Percentiles rank a stretch among this genome's conserved stretches.
Conservation (phyloP, 2,329 filamentous ascomycete genomes). For the Pestalotiopsis fici region DNA sequence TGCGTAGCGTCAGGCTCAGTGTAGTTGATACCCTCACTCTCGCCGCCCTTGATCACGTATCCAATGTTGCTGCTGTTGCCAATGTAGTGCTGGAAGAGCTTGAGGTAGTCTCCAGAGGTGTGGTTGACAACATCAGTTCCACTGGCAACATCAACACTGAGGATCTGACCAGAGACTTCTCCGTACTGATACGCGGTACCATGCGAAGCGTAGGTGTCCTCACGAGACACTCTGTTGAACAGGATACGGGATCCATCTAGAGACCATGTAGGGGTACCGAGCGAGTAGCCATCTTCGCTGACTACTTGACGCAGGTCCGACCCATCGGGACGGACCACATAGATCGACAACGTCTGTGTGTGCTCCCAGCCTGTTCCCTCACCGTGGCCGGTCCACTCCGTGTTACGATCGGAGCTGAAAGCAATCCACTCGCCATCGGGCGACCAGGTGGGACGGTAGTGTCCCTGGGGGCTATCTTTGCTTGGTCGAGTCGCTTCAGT, state of each 20-base stretch:
- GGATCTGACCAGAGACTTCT: slow-evolving; percentile 28
- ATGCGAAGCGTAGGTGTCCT: slow-evolving; percentile 39
- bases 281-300: slow-evolving; percentile 31
- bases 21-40: slow-evolving; percentile 28
- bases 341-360: slow-evolving; percentile 40
- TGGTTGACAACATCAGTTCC: slow-evolving; percentile 32
- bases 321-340: slow-evolving; percentile 37
- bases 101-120: slow-evolving; percentile 26
- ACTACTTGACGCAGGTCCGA: slow-evolving; percentile 35
- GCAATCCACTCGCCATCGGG: slow-evolving; percentile 41
- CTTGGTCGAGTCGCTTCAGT: slow-evolving; percentile 22
- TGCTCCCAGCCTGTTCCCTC: slow-evolving; percentile 41
- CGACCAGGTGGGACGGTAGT: slow-evolving; percentile 40
- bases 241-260: slow-evolving; percentile 34
- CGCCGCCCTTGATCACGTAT: slow-evolving; percentile 28
- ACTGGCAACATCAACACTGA: slow-evolving; percentile 39
- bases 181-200: slow-evolving; percentile 20
- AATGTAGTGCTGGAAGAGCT: slow-evolving; percentile 26
- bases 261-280: slow-evolving; percentile 39
- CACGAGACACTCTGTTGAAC: slow-evolving; percentile 39
- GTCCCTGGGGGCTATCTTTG: slow-evolving; percentile 29
- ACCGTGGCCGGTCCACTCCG: slow-evolving; percentile 40
- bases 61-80: slow-evolving; percentile 16
- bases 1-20: slow-evolving; percentile 19
- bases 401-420: slow-evolving; percentile 42